Percentiles rank a stretch among this genome's conserved stretches.
These are phyloP conservation scores for Arthrobotrys iridis DNA, from an alignment of 2,329 filamentous ascomycete species.

Conservation along the genomic window DNA sequence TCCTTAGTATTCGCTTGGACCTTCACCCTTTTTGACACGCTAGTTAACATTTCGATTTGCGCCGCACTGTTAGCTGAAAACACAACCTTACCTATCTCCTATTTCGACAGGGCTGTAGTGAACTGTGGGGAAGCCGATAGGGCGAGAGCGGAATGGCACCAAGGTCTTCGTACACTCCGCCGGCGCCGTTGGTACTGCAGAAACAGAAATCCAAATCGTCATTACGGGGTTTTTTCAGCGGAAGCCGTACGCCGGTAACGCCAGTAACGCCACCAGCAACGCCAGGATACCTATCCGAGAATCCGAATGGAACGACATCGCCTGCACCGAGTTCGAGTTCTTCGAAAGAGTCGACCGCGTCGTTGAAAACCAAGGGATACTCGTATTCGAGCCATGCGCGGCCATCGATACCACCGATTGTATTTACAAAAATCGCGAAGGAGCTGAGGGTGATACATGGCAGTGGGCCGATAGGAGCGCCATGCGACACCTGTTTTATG, in stretches of 20 bases:
- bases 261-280: constrained; percentile 44
- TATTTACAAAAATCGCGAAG: constrained; percentile 46
- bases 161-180: constrained; percentile 38
- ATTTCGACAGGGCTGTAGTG: constrained; percentile 41
- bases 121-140: constrained; percentile 42
- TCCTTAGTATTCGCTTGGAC: constrained; percentile 27
- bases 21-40: constrained; percentile 23
- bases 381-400: constrained; percentile 35
- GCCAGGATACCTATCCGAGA: constrained; percentile 18
- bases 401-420: constrained; percentile 25
- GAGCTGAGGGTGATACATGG: constrained; percentile 45
- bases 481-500: constrained; percentile 54
- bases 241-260: constrained; percentile 4
- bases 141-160: constrained; percentile 42
- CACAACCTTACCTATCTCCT: constrained; percentile 29
- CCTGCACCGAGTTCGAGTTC: constrained; percentile 37
- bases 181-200: constrained; percentile 44
- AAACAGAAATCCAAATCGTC: constrained; percentile 49
- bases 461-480: constrained; percentile 28
- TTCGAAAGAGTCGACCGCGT: constrained; percentile 39
- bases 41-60: constrained; percentile 8
- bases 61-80: background rate
- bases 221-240: constrained; percentile 42
- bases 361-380: constrained; percentile 19
- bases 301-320: constrained; percentile 24